Conservation (phyloP, 1,284 basidiomycete species). For the Rugosomyces carneus region DNA sequence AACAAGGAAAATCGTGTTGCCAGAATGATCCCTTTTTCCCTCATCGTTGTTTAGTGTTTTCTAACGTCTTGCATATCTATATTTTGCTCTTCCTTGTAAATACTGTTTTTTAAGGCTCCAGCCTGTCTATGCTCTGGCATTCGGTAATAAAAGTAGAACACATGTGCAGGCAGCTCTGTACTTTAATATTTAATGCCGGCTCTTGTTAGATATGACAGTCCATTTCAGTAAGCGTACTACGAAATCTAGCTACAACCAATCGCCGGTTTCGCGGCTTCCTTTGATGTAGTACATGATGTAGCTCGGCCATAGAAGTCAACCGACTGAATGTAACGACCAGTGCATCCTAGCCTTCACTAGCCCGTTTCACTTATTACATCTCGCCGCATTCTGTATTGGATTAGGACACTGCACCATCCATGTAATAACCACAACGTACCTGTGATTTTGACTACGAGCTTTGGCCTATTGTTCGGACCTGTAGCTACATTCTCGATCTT, state of each 20-base stretch:
- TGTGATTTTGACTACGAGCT: conserved; percentile 77
- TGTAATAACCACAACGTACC: conserved; percentile 31
- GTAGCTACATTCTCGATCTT: conserved; percentile 95
- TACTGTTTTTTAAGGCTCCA: not conserved
- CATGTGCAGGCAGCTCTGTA: not conserved
- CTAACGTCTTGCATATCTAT: conserved; percentile 5
- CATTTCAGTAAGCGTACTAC: no score
- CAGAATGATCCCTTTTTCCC: conserved; percentile 1
- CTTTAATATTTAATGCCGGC: no score
- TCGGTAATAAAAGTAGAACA: conserved; percentile 15
- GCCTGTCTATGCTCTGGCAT: no score
- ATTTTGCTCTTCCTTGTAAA: conserved; percentile 8
- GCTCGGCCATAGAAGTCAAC: not conserved
- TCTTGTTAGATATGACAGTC: no score
- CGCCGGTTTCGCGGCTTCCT: no score
- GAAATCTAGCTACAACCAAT: no score
- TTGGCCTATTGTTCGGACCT: conserved; percentile 81
- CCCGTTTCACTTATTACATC: conserved; percentile 13
- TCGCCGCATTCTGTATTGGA: conserved; percentile 18
- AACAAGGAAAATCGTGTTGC: not conserved
- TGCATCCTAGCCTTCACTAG: no score
- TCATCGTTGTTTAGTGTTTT: not conserved
- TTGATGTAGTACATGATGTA: no score
- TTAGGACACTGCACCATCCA: not conserved
- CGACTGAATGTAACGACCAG: no score